phyloP scores from a whole-genome alignment of 2,329 filamentous ascomycete genomes.

The Sporothrix curviconia region DNA sequence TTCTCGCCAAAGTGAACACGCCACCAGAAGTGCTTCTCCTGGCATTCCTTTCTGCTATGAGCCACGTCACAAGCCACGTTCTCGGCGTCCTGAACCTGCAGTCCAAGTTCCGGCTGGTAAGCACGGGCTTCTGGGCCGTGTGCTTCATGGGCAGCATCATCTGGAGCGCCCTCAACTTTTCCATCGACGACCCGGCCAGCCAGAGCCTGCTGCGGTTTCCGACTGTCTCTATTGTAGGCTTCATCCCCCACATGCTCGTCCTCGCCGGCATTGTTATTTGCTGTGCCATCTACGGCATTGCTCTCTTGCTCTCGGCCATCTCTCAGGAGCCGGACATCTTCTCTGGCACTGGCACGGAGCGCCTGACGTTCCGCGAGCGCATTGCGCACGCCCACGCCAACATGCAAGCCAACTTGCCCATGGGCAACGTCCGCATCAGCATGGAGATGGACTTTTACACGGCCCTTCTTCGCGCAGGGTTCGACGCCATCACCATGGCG shows the following conservation, averaged over 20 bases:
- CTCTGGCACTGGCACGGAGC: background rate
- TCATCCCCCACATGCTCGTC: slow-evolving; percentile 89
- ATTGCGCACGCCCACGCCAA: slow-evolving; percentile 71
- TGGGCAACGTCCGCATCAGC: slow-evolving; percentile 72
- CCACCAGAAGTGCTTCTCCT: slow-evolving; percentile 83
- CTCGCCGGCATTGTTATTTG: slow-evolving; percentile 72
- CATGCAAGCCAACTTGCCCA: slow-evolving; percentile 83
- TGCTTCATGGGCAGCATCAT: slow-evolving; percentile 83
- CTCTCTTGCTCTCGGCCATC: slow-evolving; percentile 67
- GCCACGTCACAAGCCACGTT: slow-evolving; percentile 77
- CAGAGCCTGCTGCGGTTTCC: slow-evolving; percentile 78
- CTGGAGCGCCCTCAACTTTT: slow-evolving; percentile 63
- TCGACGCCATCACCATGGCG: slow-evolving; percentile 82
- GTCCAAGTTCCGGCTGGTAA: slow-evolving; percentile 71
- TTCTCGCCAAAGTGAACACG: slow-evolving; percentile 77
- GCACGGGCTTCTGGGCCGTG: slow-evolving; percentile 82
- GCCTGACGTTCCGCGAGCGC: slow-evolving; percentile 49
- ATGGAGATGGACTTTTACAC: slow-evolving; percentile 96
- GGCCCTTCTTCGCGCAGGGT: slow-evolving; percentile 76
- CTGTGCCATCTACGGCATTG: slow-evolving; percentile 67
- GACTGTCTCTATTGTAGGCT: slow-evolving; percentile 89
- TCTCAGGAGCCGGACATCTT: slow-evolving; percentile 19
- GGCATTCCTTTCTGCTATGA: slow-evolving; percentile 80
- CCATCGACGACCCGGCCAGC: slow-evolving; percentile 50
- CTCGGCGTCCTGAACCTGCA: slow-evolving; percentile 77